Percentiles rank a stretch among this genome's conserved stretches.
phyloP scores from a whole-genome alignment of 306 rosid genomes.

The Trifolium dubium region DNA sequence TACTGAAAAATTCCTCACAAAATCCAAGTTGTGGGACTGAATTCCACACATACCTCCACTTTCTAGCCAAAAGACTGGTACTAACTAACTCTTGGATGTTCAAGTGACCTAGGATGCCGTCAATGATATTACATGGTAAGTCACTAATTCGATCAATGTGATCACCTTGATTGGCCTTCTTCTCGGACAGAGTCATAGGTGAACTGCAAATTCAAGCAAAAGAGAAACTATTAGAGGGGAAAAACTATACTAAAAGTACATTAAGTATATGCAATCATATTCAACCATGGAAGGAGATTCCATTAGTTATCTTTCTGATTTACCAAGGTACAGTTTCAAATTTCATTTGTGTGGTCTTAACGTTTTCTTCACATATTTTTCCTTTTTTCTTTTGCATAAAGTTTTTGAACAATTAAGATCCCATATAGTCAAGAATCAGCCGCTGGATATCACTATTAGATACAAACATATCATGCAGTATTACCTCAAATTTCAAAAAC shows the following conservation, averaged over 20 bases:
- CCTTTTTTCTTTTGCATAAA: neutral
- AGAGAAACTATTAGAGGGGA: too few relatives aligned
- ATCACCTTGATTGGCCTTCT: too few relatives aligned
- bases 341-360: neutral
- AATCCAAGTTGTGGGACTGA: conserved; percentile 1
- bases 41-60: conserved; percentile 40
- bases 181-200: too few relatives aligned
- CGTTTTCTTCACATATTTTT: neutral
- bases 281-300: neutral
- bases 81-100: neutral
- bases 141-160: conserved; percentile 32
- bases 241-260: neutral
- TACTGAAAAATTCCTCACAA: neutral
- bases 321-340: neutral
- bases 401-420: neutral
- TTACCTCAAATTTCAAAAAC: too few relatives aligned
- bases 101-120: conserved; percentile 3
- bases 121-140: conserved; percentile 32
- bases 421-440: neutral
- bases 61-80: conserved; percentile 7
- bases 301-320: neutral
- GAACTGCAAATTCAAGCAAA: too few relatives aligned
- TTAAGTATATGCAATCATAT: neutral
- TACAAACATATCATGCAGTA: too few relatives aligned
- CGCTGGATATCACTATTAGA: neutral